Base-by-base conservation (phyloP, 2,329 filamentous ascomycete species). In the Diplodia sapinea region DNA sequence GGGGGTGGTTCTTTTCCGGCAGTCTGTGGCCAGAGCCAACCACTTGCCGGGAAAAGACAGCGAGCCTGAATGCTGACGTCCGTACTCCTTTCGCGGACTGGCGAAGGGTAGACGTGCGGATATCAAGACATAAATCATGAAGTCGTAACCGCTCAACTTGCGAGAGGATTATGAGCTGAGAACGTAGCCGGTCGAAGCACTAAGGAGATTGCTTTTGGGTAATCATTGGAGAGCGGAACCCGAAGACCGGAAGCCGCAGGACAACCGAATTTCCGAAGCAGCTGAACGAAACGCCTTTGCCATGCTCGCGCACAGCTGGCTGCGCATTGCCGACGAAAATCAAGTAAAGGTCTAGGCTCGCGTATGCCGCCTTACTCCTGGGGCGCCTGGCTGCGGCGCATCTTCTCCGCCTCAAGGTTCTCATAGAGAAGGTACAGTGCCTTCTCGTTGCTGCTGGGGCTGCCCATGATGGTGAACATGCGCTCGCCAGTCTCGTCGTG, bases 401-500 rank as follows among this genome's bases (percentile, higher is more conserved):
- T 96, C 88, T 99, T 99, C 85, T 99, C 95, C 17, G 94, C 94
- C 83, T 99, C 95, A 63, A 99, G 88, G 81, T 99, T 99, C 86
- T 99, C 95, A 79, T 99, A 99, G 71, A 99, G 85, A 65, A 99
- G 89, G 81, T 97, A 97, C 33, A 99, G 86, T 4, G 95, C 95
- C 73, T 93, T 94, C 82, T 99, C 95, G 75, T 99, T 99, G 71
- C 93, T 93, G 82, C 90, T 91, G 69, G 92, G 90, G 69, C 92
- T 96, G 73, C 95, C 95, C 87, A 96, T 97, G 79, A 99, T 99
- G 76, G 95, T 99, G 84, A 99, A 99, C 95, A 99, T 99, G 75
- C 95, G 90, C 86, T 99, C 95, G 72, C 95, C 95, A 69, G 93
- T 96, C 73, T 98, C 95, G 74, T 99, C 95, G 76, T 99, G 95